These are phyloP conservation scores for Debaryomycetaceae sp. DNA, from an alignment of 1,139 yeast genomes.

Conservation along the genomic window DNA sequence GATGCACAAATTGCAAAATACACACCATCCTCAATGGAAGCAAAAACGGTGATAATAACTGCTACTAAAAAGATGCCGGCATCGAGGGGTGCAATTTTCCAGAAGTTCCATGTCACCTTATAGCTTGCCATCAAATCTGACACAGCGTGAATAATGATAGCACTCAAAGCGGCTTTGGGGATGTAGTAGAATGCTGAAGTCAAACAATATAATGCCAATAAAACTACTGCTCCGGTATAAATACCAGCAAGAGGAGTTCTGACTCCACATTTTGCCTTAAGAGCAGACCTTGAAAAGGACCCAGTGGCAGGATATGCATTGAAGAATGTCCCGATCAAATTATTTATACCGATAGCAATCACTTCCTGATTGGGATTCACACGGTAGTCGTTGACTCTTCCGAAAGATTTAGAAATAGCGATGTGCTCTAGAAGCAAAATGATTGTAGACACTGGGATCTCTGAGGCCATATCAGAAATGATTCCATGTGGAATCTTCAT, in stretches of 20 bases:
- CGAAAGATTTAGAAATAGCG: slow-evolving; percentile 91
- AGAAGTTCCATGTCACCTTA: slow-evolving; percentile 67
- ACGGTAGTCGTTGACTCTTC: slow-evolving; percentile 86
- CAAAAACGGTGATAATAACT: slow-evolving; percentile 74
- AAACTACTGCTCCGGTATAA: slow-evolving; percentile 84
- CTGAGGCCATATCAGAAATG: slow-evolving; percentile 60
- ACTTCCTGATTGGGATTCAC: slow-evolving; percentile 92
- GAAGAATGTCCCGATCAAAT: slow-evolving; percentile 87
- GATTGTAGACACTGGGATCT: slow-evolving; percentile 81
- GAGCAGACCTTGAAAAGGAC: slow-evolving; percentile 90
- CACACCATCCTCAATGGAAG: slow-evolving; percentile 83
- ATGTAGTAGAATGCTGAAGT: slow-evolving; percentile 83
- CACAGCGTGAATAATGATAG: slow-evolving; percentile 94
- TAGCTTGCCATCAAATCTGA: slow-evolving; percentile 78
- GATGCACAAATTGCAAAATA: slow-evolving; percentile 89
- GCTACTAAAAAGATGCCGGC: slow-evolving; percentile 72
- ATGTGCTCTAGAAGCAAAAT: slow-evolving; percentile 86
- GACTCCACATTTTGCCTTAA: slow-evolving; percentile 93
- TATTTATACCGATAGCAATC: slow-evolving; percentile 90
- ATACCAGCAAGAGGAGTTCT: slow-evolving; percentile 93
- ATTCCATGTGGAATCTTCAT: slow-evolving; percentile 65
- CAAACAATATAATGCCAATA: slow-evolving; percentile 79
- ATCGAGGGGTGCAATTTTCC: slow-evolving; percentile 76
- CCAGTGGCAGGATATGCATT: slow-evolving; percentile 96
- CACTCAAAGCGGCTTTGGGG: slow-evolving; percentile 83